These are phyloP conservation scores for Adansonia grandidieri DNA, from an alignment of 441 rosid species.

Conservation along the genomic window DNA sequence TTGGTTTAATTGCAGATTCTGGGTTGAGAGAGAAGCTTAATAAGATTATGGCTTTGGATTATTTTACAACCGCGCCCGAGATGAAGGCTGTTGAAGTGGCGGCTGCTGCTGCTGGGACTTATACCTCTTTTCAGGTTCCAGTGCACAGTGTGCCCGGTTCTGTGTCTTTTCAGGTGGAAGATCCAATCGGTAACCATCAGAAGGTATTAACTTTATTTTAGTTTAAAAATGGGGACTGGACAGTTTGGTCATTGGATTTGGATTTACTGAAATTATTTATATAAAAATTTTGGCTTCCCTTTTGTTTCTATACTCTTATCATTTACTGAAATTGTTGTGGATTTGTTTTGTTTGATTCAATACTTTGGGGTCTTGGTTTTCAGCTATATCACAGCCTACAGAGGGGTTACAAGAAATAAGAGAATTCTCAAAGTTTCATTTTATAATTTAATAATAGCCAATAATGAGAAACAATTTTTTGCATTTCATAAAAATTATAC, in stretches of 20 bases:
- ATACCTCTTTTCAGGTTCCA: slow-evolving; percentile 61
- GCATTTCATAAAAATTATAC: background rate
- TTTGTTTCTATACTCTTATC: too few species aligned
- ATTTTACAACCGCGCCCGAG: slow-evolving; percentile 75
- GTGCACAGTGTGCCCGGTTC: slow-evolving; percentile 42
- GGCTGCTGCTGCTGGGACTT: slow-evolving; percentile 54
- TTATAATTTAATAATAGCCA: background rate
- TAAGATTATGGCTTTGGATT: slow-evolving; percentile 83
- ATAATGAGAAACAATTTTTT: background rate
- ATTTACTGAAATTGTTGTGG: too few species aligned
- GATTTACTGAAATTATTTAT: too few species aligned
- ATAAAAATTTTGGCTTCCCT: too few species aligned
- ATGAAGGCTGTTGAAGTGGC: slow-evolving; percentile 78
- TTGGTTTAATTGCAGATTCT: slow-evolving; percentile 49
- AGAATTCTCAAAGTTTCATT: background rate
- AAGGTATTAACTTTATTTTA: slow-evolving; percentile 40
- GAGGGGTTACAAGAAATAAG: background rate
- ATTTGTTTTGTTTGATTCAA: too few species aligned
- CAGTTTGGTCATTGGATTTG: too few species aligned
- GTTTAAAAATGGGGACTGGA: too few species aligned
- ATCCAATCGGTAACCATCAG: slow-evolving; percentile 36
- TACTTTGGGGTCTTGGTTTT: too few species aligned
- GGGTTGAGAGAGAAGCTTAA: slow-evolving; percentile 69
- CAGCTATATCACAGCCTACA: background rate
- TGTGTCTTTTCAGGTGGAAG: slow-evolving; percentile 43